Base-by-base conservation (phyloP, 495 filamentous ascomycete species). In the Annulohypoxylon stygium region DNA sequence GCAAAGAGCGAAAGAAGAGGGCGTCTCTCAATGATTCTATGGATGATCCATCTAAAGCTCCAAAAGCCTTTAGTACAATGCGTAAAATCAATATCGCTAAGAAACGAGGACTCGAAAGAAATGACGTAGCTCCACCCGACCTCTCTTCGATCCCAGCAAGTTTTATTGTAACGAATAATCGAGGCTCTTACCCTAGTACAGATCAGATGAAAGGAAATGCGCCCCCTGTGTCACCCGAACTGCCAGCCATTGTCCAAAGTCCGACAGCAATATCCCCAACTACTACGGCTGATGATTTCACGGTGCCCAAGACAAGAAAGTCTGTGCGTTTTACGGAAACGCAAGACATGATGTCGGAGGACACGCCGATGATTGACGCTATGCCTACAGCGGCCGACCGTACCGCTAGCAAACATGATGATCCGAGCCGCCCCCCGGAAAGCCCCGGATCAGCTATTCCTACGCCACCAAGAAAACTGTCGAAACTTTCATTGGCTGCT, bases 301-400 rank as follows among this genome's bases (percentile, higher is more conserved):
- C 61, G 8, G 41, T 37, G 10, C 41, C 26, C 14, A 75, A 80
- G 70, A 71, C 75, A 34, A 79, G 73, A 16, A 85, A 84, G 43
- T 80, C 81, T 43, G 83, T 85, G 45, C 80, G 80, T 37, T 84
- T 83, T 67, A 59, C 74, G 37, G 77, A 61, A 57, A 75, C 67
- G 26, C 60, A 75, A n/a, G 71, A 81, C 8, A 26, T 51, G 23
- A n/a, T 18, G 39, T 36, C 60, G 25, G 59, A 60, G 41, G 68
- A 75, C 33, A 54, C 33, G 20, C 45, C 54, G 1, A 67, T 69
- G 70, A n/a, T 9, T 16, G 65, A 61, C 23, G 57, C 18, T 60
- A 3, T 11, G 9, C 30, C 18, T 9, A 51, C 61, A 20, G 20
- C 48, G 25, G 37, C 45, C 20, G 30, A 36, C 57, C 53, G n/a